A percentile compares a stretch with the other conserved stretches of the same genome.
Evolutionary conservation across 2,329 filamentous ascomycete species (phyloP).

Genomic region (Cladosporium oxysporum): DNA sequence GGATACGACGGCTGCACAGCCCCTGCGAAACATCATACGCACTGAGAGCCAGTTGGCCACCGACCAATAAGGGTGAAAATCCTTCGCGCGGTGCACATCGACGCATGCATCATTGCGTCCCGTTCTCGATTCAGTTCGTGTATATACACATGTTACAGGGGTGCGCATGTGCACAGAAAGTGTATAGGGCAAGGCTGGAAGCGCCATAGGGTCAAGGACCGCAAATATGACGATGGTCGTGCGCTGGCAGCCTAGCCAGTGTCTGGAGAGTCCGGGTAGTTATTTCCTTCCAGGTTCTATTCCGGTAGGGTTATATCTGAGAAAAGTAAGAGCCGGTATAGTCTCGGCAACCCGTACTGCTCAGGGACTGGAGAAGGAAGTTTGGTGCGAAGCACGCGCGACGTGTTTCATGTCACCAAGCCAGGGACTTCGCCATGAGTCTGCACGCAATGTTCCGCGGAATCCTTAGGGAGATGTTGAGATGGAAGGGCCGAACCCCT

Average conservation of each 20-base stretch:
- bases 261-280: neutral
- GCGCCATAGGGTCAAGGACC: neutral
- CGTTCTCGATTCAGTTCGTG: neutral
- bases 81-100: neutral
- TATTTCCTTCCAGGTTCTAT: neutral
- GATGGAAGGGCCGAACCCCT: neutral
- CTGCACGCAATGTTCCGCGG: neutral
- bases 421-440: neutral
- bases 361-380: neutral
- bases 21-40: neutral
- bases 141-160: neutral
- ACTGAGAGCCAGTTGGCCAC: neutral
- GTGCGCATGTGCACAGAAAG: neutral
- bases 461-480: neutral
- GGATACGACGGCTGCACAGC: conserved; percentile 6
- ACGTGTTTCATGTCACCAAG: neutral
- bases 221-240: neutral
- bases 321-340: neutral
- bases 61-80: neutral
- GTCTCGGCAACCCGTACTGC: neutral
- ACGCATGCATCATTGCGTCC: neutral
- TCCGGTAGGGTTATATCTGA: conserved; percentile 1
- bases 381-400: neutral
- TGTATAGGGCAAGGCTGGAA: neutral
- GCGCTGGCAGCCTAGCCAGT: neutral